Evolutionary conservation across 257 asterid genomes (phyloP).

Genomic region (Voacanga thouarsii): DNA sequence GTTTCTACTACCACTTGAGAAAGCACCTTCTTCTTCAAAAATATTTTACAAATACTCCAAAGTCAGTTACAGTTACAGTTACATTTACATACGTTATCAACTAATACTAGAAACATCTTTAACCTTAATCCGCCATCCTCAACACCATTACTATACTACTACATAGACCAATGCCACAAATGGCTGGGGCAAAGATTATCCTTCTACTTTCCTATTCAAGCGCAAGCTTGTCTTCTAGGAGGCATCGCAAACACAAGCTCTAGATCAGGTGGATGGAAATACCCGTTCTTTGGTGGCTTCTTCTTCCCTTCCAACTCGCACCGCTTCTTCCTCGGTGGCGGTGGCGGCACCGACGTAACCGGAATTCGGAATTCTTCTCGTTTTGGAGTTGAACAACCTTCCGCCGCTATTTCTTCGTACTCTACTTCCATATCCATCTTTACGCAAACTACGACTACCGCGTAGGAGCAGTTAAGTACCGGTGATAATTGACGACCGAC

Average conservation of each 20-base stretch:
- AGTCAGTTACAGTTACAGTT: too few species aligned
- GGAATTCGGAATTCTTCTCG: slow-evolving; percentile 34
- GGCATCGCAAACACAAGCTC: slow-evolving; percentile 38
- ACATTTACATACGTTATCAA: too few species aligned
- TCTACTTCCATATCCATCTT: slow-evolving; percentile 8
- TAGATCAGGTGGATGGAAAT: slow-evolving; percentile 49
- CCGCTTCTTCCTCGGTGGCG: slow-evolving; percentile 45
- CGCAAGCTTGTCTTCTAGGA: slow-evolving; percentile 39
- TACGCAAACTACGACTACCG: too few species aligned
- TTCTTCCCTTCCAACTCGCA: slow-evolving; percentile 19
- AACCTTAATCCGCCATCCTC: too few species aligned
- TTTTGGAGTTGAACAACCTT: slow-evolving; percentile 46
- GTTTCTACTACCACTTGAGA: too few species aligned
- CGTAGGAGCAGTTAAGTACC: not conserved
- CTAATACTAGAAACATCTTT: too few species aligned
- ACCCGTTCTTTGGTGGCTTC: slow-evolving; percentile 37
- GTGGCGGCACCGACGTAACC: slow-evolving; percentile 41
- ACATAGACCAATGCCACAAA: too few species aligned
- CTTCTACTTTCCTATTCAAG: not conserved
- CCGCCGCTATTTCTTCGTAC: slow-evolving; percentile 1
- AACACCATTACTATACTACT: too few species aligned
- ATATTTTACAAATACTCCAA: too few species aligned
- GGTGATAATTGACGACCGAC: not conserved
- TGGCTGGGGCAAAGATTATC: not conserved
- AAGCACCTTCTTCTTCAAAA: too few species aligned